Evolutionary conservation across 495 filamentous ascomycete genomes (phyloP).

Genomic region (Bacidia rubella): DNA sequence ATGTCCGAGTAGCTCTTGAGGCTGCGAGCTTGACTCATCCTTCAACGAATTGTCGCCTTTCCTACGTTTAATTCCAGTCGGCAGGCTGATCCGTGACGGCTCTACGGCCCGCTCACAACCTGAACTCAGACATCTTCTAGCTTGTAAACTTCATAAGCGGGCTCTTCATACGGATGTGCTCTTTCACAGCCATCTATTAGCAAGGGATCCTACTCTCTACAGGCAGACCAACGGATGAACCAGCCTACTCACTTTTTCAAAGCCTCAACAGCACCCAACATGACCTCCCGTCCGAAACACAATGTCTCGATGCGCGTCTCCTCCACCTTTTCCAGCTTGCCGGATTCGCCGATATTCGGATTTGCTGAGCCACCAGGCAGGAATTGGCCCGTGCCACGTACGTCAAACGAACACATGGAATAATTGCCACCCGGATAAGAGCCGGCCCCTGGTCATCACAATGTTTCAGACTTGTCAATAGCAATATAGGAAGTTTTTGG

Average conservation of each 20-base stretch:
- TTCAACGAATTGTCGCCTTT: no score
- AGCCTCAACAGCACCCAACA: slow-evolving; percentile 30
- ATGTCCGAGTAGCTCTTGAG: no score
- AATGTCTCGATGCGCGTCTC: slow-evolving; percentile 41
- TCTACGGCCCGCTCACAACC: no score
- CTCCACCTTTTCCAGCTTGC: slow-evolving; percentile 32
- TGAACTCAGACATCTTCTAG: slow-evolving; percentile 49
- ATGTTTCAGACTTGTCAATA: neutral
- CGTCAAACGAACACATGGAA: slow-evolving; percentile 29
- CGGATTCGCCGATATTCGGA: slow-evolving; percentile 27
- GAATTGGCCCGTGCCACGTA: slow-evolving; percentile 29
- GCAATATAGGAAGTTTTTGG: neutral
- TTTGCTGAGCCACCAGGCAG: slow-evolving; percentile 27
- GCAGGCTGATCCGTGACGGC: no score
- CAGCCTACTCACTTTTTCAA: slow-evolving; percentile 17
- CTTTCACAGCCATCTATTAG: slow-evolving; percentile 21
- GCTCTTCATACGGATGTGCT: slow-evolving; percentile 69
- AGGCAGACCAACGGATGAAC: neutral
- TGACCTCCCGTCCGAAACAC: slow-evolving; percentile 36
- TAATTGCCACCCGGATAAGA: slow-evolving; percentile 33
- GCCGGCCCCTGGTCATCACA: slow-evolving; percentile 25
- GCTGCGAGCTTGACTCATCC: no score
- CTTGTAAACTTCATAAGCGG: slow-evolving; percentile 60
- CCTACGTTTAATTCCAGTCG: no score
- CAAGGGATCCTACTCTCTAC: neutral